Base-by-base conservation (phyloP, 2,329 filamentous ascomycete species). In the Ceratocystis lukuohia region DNA sequence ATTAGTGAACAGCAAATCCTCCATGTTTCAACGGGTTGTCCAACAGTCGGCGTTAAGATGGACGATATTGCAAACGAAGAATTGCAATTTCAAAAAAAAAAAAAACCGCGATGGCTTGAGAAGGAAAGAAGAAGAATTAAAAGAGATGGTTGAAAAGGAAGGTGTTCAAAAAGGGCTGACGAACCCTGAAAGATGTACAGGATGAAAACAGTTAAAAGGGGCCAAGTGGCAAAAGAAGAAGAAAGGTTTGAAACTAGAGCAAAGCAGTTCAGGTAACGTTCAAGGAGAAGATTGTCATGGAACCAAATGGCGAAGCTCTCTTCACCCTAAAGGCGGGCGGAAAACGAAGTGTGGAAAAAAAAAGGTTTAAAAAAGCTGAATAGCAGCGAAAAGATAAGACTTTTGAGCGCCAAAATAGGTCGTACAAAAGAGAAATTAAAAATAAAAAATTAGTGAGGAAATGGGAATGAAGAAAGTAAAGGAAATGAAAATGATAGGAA, bases 1-100 rank as follows among this genome's bases (percentile, higher is more conserved):
- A 41, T 4, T 1, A 12, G 1, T 62, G 65, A 44, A 64, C 6
- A 56, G 45, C 6, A 45, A 65, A 45, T 68, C 69, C 65, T 50
- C 66, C 66, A 69, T 68, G 71, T 66, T 70, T 72, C 71, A 71
- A 63, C 50, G 68, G 71, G 69, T 63, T 74, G 72, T 71, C 72
- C 73, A 71, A 74, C 72, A 71, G 72, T 74, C 73, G 73, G 73
- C 73, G 70, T 74, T 74, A 69, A 70, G 73, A 74, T 71, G 73
- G 72, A 71, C 73, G 72, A 68, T 46, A 25, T 67, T 65, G 50
- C 56, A 66, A 69, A 65, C 65, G 69, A 69, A 62, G 62, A 62
- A 44, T 65, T 48, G 57, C 46, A 59, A 65, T 41, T 25, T 53
- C 7, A 53, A 45, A 62, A 66, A 66, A 59, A 66, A 45, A 65